Percentiles rank a stretch among this genome's conserved stretches.
phyloP scores from a whole-genome alignment of 2,329 filamentous ascomycete species.

The Thelonectria blattea region DNA sequence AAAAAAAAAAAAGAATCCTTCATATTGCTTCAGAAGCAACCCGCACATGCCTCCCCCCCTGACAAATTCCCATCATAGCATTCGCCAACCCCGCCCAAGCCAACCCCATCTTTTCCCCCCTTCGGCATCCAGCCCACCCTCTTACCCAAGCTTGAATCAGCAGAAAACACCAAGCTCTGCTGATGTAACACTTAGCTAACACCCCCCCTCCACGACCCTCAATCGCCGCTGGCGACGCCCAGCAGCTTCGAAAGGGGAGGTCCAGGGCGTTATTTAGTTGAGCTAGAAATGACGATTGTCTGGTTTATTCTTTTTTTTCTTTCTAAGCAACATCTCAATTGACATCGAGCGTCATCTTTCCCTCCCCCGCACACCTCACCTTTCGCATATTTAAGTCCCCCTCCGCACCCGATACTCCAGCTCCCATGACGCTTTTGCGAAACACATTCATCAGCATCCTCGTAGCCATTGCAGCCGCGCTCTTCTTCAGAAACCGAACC shows the following conservation, averaged over 20 bases:
- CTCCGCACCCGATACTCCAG: slow-evolving; percentile 20
- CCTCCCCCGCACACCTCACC: slow-evolving; percentile 7
- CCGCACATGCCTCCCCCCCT: not conserved
- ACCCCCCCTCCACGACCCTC: slow-evolving; percentile 11
- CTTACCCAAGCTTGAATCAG: slow-evolving; percentile 32
- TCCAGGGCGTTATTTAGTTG: not conserved
- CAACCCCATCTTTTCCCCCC: not conserved
- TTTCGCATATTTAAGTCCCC: slow-evolving; percentile 30
- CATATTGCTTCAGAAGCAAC: too few relatives aligned
- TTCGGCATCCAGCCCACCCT: slow-evolving; percentile 8
- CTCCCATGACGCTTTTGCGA: slow-evolving; percentile 42
- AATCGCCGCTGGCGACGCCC: slow-evolving; percentile 5
- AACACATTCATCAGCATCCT: slow-evolving; percentile 39
- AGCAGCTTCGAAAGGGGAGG: slow-evolving; percentile 4
- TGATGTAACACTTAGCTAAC: slow-evolving; percentile 23
- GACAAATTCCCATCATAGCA: slow-evolving; percentile 17
- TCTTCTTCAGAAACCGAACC: slow-evolving; percentile 36
- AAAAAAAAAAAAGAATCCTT: too few relatives aligned
- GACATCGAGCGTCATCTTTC: not conserved
- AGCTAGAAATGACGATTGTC: not conserved
- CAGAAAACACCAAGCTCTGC: slow-evolving; percentile 11
- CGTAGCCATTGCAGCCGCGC: slow-evolving; percentile 39
- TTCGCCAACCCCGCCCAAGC: not conserved
- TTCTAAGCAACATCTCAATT: not conserved
- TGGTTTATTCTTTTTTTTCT: not conserved